Base-by-base conservation (phyloP, 441 rosid genomes). In the Gossypium gossypioides region DNA sequence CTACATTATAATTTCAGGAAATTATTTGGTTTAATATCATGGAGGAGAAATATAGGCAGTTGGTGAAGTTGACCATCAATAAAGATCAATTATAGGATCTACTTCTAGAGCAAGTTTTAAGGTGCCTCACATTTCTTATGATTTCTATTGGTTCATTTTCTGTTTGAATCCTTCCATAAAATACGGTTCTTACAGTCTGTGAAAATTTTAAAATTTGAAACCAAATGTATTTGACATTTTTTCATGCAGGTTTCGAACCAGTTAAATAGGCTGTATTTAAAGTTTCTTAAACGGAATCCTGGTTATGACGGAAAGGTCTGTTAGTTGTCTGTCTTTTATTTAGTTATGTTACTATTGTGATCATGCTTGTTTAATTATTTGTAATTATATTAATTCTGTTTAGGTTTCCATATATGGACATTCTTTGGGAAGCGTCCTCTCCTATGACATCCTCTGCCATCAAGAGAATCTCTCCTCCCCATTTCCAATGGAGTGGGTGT, bases 401-500 rank as follows among this genome's bases (percentile, higher is more conserved):
- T 79, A 92, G 99, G 88, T 95, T 76, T 95, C 97, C 68, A 70
- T 92, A 69, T 92, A 92, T 80, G 97, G 96, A 55, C 99, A 95
- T 82, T 92, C 96, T 77, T 81, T 92, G 89, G 98, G 98, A 81
- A 91, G 97, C 76, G 97, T 95, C 78, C 90, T 89, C 68, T 92
- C 93, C 9, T 92, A 95, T 75, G 97, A 92, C 83, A 95, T 95
- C 75, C 93, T 95, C 71, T 95, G 98, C 83, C 99, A 95, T 84
- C 99, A 95, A 79, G 95, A 91, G 69, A 89, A 80, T 74, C 80
- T 92, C 66, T 88, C 90, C 50, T 89, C 95, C 50, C 91, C 93
- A 65, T 91, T 90, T 83, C 96, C 97, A 69, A 83, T 95, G 98
- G 91, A 87, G 58, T 80, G 79, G 83, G 74, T 86, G 81, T 91